Percentiles rank a stretch among this genome's conserved stretches.
phyloP scores from a whole-genome alignment of 1,139 yeast genomes.

The Suhomyces terraborum region DNA sequence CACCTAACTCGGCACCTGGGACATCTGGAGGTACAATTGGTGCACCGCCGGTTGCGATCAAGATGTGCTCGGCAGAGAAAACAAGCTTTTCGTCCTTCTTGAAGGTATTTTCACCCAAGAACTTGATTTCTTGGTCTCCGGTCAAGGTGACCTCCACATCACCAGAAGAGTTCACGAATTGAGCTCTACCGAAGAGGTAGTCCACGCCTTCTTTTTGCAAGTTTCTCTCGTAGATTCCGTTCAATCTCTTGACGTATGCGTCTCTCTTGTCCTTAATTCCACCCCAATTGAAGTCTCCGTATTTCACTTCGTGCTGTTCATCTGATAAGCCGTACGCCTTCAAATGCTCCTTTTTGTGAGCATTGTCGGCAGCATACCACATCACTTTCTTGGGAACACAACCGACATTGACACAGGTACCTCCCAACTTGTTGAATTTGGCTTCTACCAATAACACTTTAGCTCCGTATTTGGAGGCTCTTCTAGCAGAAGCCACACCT shows the following conservation, averaged over 20 bases:
- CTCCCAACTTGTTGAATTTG: conserved; percentile 71
- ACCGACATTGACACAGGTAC: conserved; percentile 98
- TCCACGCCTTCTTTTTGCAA: conserved; percentile 88
- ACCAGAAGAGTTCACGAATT: conserved; percentile 62
- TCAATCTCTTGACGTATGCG: conserved; percentile 81
- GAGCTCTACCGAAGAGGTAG: conserved; percentile 83
- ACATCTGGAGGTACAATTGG: conserved; percentile 71
- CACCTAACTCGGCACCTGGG: conserved; percentile 82
- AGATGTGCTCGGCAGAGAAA: conserved; percentile 77
- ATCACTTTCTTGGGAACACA: conserved; percentile 98
- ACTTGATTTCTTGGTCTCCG: conserved; percentile 44
- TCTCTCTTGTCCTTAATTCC: conserved; percentile 83
- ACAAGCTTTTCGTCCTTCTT: conserved; percentile 54
- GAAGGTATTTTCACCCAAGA: conserved; percentile 33
- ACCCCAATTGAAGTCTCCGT: conserved; percentile 74
- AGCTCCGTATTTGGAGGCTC: conserved; percentile 94
- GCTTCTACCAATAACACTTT: conserved; percentile 82
- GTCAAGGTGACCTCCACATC: conserved; percentile 71
- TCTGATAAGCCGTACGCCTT: conserved; percentile 76
- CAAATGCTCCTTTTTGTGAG: conserved; percentile 71
- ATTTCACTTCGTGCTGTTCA: conserved; percentile 51
- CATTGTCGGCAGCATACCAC: conserved; percentile 97
- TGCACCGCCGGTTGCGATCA: conserved; percentile 93
- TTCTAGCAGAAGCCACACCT: conserved; percentile 95
- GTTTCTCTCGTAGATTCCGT: conserved; percentile 91